Evolutionary conservation across 2,329 filamentous ascomycete genomes (phyloP).

Genomic region (Fusarium subglutinans): DNA sequence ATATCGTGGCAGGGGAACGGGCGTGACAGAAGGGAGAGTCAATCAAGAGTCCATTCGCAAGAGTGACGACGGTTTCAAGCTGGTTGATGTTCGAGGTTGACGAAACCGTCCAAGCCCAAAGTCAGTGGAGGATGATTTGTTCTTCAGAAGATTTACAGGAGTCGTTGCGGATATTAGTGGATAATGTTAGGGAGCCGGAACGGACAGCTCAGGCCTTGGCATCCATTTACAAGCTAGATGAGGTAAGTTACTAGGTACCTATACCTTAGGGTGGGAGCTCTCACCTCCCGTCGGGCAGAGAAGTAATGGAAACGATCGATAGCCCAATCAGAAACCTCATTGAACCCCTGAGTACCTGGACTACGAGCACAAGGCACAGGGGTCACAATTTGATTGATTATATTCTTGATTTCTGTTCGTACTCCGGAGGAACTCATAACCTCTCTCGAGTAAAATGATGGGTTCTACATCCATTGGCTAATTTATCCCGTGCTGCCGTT

Average conservation of each 20-base stretch:
- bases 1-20: not conserved
- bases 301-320: not conserved
- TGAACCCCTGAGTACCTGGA: constrained; percentile 17
- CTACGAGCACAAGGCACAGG: not conserved
- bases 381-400: not conserved
- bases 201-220: constrained; percentile 9
- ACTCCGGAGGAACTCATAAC: not conserved
- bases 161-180: constrained; percentile 34
- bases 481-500: not conserved
- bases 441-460: not conserved
- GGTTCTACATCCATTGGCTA: not conserved
- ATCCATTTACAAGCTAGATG: not conserved
- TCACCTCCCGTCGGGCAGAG: not conserved
- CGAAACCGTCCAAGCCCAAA: constrained; percentile 10
- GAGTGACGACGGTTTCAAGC: constrained; percentile 12
- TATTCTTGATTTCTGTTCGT: not conserved
- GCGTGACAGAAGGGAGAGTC: not conserved
- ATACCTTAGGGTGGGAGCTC: not conserved
- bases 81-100: constrained; percentile 23
- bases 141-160: constrained; percentile 32
- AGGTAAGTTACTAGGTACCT: not conserved
- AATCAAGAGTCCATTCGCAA: constrained; percentile 31
- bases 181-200: constrained; percentile 7
- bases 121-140: not conserved
- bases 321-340: constrained; percentile 13